Evolutionary conservation across 352 stramenopile genomes (phyloP), one percentile per base, ranked within the genome.

Genomic region (Globisporangium camurandrum): DNA sequence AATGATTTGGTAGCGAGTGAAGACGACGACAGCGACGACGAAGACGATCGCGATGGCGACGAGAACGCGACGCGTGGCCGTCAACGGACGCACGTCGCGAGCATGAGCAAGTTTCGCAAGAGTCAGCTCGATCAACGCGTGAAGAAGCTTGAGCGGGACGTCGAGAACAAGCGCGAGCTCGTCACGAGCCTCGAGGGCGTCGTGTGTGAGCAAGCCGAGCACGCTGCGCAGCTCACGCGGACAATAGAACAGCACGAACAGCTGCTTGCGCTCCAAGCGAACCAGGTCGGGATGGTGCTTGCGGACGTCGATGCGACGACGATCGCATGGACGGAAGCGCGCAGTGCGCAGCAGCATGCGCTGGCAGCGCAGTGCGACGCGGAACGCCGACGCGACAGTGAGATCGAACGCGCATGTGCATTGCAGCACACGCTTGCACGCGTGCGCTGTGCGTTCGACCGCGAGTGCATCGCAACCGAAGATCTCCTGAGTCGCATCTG

Each of bases 121-220:
- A 88, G 62, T 37, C 86, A 88, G 34, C 61, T 88, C 22, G 77
- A 86, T 33, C 66, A 67, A 3, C 59, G 78, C 8, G 68, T 86
- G 19, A 76, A 64, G 34, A 83, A 86, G 55, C 59, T 86, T 11
- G 62, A 84, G 51, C 64, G 65, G 16, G 75, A 87, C 3, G 30
- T 75, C 1, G 67, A 54, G 10, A 61, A 67, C 20, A 80, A 81
- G 28, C 42, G 39, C 0, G 73, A 87, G 6, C 43, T 82, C 0
- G 66, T 86, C 30, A 34, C 49, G 4, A 80, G 68, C 30, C 53
- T 89, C 3, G 71, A 87, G 43, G 60, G 49, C 7, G 66, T 83
- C 0, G 63, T 88, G 26, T 84, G 75, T 8, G 65, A 78, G 1
- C 77, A 88, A 42, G 67, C 62, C 0, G 66, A 78, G 20, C 50